A percentile compares a stretch with the other conserved stretches of the same genome.
Conservation (phyloP, 768 basidiomycete genomes). For the Neoboletus magnificus region DNA sequence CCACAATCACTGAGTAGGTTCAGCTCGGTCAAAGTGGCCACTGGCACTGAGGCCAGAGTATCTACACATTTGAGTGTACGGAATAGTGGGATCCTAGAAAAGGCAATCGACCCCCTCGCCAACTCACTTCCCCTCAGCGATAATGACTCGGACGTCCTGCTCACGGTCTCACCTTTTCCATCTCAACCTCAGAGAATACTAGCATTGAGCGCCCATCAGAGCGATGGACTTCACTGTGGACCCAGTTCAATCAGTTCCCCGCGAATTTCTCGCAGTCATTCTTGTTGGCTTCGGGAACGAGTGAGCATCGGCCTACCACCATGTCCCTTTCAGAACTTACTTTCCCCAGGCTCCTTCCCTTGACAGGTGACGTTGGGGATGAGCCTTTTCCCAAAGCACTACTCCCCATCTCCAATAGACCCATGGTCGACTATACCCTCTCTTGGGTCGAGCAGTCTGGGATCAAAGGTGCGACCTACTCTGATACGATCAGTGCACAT, state of each 20-base stretch:
- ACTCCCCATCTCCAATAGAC: conserved; percentile 82
- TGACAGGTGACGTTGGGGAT: conserved; percentile 77
- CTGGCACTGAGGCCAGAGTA: too few species aligned
- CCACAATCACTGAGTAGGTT: too few species aligned
- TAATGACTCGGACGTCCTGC: conserved; percentile 8
- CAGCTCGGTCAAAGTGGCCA: neutral
- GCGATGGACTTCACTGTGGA: conserved; percentile 64
- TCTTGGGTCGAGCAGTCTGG: conserved; percentile 87
- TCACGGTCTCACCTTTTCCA: neutral
- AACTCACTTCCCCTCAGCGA: neutral
- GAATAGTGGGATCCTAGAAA: conserved; percentile 15
- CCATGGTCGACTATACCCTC: conserved; percentile 80
- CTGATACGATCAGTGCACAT: conserved; percentile 3
- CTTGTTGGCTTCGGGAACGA: conserved; percentile 92
- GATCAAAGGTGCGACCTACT: conserved; percentile 57
- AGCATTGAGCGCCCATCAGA: neutral
- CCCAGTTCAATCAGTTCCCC: conserved; percentile 48
- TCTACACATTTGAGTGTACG: too few species aligned
- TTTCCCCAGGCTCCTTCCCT: conserved; percentile 57
- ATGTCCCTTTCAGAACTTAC: neutral
- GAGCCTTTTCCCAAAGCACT: conserved; percentile 84
- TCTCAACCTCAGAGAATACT: neutral
- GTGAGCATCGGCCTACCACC: conserved; percentile 41
- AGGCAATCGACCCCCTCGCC: conserved; percentile 12
- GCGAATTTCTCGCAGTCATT: conserved; percentile 85